Evolutionary conservation across 2,329 filamentous ascomycete species (phyloP).

Genomic region (Stagonosporopsis chrysanthemi): DNA sequence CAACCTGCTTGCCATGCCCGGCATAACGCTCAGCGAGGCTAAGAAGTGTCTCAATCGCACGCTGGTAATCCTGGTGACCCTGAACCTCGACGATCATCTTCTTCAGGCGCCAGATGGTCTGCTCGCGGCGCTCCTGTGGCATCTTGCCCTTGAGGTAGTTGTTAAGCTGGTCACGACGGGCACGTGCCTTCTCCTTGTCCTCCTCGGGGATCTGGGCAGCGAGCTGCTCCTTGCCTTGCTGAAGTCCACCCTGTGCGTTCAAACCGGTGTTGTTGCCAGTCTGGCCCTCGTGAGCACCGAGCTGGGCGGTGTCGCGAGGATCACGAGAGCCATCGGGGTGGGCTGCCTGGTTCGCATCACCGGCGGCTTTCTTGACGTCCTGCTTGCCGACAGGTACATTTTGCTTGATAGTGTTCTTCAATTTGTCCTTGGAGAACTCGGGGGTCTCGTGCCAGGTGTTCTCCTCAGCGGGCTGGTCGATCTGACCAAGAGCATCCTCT

Average conservation of each 20-base stretch:
- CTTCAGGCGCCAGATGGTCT: slow-evolving; percentile 90
- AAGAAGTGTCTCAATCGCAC: slow-evolving; percentile 88
- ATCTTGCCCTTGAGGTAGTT: slow-evolving; percentile 87
- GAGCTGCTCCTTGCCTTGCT: slow-evolving; percentile 64
- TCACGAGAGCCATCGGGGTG: slow-evolving; percentile 64
- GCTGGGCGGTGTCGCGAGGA: slow-evolving; percentile 61
- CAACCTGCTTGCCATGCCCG: slow-evolving; percentile 72
- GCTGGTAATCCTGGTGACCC: slow-evolving; percentile 90
- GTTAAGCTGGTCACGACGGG: slow-evolving; percentile 61
- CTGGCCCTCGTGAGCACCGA: slow-evolving; percentile 60
- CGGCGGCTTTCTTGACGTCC: slow-evolving; percentile 65
- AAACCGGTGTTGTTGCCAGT: slow-evolving; percentile 57
- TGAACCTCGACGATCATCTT: slow-evolving; percentile 98
- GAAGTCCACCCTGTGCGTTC: slow-evolving; percentile 60
- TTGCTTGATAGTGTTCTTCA: slow-evolving; percentile 73
- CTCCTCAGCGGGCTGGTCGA: slow-evolving; percentile 85
- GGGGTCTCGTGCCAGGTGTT: slow-evolving; percentile 94
- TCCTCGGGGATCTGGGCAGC: slow-evolving; percentile 72
- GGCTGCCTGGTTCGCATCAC: slow-evolving; percentile 64
- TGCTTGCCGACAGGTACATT: slow-evolving; percentile 62
- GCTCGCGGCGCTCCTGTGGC: slow-evolving; percentile 89
- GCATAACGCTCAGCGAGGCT: slow-evolving; percentile 85
- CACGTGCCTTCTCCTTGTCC: slow-evolving; percentile 51
- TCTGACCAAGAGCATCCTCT: slow-evolving; percentile 76
- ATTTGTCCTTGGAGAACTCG: slow-evolving; percentile 71